These are phyloP conservation scores for Centaurea solstitialis DNA, from an alignment of 129 eudicot species.

Conservation along the genomic window DNA sequence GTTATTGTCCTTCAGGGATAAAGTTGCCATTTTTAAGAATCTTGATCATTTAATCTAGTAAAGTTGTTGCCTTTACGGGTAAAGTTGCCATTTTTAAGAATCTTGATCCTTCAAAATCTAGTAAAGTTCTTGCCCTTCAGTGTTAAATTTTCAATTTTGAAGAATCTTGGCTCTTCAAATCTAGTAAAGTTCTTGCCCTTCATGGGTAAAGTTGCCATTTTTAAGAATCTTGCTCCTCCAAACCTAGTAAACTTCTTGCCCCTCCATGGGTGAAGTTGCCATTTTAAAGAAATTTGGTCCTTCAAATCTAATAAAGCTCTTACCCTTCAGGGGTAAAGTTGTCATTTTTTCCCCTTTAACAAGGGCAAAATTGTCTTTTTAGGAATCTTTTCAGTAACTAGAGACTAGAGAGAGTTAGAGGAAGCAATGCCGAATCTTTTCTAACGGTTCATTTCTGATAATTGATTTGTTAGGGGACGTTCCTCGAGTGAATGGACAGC, in stretches of 20 bases:
- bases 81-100: too few relatives aligned
- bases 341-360: not conserved
- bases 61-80: too few relatives aligned
- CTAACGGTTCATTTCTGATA: not conserved
- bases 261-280: not conserved
- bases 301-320: not conserved
- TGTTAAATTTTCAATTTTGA: not conserved
- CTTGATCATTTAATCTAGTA: too few relatives aligned
- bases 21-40: not conserved
- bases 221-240: not conserved
- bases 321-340: not conserved
- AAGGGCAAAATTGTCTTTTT: not conserved
- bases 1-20: not conserved
- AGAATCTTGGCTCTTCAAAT: not conserved
- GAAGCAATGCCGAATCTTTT: not conserved
- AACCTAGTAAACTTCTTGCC: not conserved
- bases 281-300: not conserved
- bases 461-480: slow-evolving; percentile 55
- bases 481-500: slow-evolving; percentile 73
- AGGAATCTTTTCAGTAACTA: not conserved
- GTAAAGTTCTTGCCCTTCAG: not conserved
- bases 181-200: not conserved
- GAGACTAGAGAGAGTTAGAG: too few relatives aligned
- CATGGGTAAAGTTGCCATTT: not conserved
- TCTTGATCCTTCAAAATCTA: not conserved